Evolutionary conservation across 2,329 filamentous ascomycete genomes (phyloP).

Genomic region (Claviceps quebecensis): DNA sequence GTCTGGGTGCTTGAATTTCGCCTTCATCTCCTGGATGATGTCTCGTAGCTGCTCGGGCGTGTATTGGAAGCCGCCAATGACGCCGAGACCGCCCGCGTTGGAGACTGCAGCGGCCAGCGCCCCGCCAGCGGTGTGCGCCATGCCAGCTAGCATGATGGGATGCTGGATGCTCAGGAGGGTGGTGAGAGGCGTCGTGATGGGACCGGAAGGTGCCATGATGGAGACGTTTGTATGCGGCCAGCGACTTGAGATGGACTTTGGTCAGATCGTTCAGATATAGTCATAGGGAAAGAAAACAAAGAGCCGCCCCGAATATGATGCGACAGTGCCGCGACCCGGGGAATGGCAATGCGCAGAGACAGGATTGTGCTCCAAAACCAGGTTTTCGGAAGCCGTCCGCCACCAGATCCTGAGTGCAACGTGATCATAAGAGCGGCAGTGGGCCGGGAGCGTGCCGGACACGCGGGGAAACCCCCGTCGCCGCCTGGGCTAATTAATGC

Average conservation of each 20-base stretch:
- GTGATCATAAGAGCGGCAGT: too few relatives aligned
- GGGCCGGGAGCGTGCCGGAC: neutral
- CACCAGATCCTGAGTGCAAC: too few relatives aligned
- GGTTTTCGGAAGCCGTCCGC: too few relatives aligned
- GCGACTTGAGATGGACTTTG: neutral
- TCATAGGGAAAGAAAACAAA: too few relatives aligned
- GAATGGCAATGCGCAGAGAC: too few relatives aligned
- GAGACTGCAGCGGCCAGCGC: conserved; percentile 73
- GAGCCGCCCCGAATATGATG: too few relatives aligned
- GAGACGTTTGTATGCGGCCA: neutral
- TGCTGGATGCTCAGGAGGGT: conserved; percentile 70
- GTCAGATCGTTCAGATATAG: neutral
- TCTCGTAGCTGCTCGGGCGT: conserved; percentile 59
- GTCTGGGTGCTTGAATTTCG: conserved; percentile 47
- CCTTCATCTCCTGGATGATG: conserved; percentile 79
- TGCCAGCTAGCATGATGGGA: conserved; percentile 83
- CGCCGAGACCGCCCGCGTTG: conserved; percentile 74
- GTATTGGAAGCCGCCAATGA: conserved; percentile 59
- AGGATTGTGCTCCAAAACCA: too few relatives aligned
- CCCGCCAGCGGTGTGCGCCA: conserved; percentile 74
- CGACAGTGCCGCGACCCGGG: too few relatives aligned
- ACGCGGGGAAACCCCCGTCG: conserved; percentile 4
- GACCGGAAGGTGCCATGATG: conserved; percentile 28
- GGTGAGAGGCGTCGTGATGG: conserved; percentile 66
- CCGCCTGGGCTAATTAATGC: conserved; percentile 1